Percentiles rank a stretch among this genome's conserved stretches.
These are phyloP conservation scores for Sideroxylon spinosum DNA, from an alignment of 179 eudicot species.

Conservation along the genomic window DNA sequence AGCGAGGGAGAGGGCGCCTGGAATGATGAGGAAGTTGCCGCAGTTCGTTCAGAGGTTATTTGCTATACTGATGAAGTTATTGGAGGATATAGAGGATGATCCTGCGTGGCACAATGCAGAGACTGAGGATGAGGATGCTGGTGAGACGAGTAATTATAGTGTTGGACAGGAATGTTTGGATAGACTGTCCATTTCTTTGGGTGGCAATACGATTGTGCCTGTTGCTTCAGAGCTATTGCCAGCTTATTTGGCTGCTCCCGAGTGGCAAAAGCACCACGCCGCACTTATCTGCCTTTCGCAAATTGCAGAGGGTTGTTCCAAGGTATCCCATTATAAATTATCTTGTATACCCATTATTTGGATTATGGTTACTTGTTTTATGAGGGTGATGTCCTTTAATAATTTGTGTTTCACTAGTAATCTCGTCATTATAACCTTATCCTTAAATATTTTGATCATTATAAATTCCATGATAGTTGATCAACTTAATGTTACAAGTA, in stretches of 20 bases:
- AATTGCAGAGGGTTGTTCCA: conserved; percentile 83
- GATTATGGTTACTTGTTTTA: neutral
- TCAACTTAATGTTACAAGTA: neutral
- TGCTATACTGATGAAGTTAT: conserved; percentile 65
- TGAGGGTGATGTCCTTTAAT: neutral
- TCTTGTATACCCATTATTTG: neutral
- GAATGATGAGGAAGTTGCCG: conserved; percentile 92
- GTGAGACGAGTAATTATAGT: conserved; percentile 71
- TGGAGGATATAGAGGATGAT: conserved; percentile 76
- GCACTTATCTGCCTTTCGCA: conserved; percentile 80
- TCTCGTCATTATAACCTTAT: too few relatives aligned
- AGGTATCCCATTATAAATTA: conserved; percentile 35
- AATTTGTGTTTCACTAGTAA: too few relatives aligned
- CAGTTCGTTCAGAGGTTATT: conserved; percentile 69
- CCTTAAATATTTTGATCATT: neutral
- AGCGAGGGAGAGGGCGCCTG: conserved; percentile 82
- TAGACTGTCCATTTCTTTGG: conserved; percentile 66
- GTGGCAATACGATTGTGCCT: conserved; percentile 79
- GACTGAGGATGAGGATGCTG: conserved; percentile 80
- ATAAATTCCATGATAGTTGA: neutral
- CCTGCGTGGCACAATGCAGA: conserved; percentile 70
- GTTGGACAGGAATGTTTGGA: conserved; percentile 83
- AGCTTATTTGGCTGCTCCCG: conserved; percentile 71
- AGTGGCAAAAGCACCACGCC: conserved; percentile 88
- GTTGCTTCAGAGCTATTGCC: conserved; percentile 77